Base-by-base conservation (phyloP, 352 stramenopile genomes). In the Phytopythium cucurbitacearum region DNA sequence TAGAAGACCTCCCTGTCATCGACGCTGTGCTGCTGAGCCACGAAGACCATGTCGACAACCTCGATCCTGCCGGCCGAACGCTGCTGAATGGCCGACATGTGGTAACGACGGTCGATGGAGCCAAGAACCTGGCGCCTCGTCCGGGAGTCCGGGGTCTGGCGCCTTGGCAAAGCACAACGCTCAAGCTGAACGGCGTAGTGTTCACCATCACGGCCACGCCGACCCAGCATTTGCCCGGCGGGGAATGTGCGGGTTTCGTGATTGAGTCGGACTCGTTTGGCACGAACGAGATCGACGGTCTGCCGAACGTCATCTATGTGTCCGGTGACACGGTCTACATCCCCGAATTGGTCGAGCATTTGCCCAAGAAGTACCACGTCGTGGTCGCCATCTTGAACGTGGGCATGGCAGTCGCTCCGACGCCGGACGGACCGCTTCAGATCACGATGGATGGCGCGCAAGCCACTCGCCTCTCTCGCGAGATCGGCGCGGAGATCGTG, bases 191-290 rank as follows among this genome's bases (percentile, higher is more conserved):
- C 16, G 65, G 65, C 32, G 67, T 71, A 34, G 21, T 53, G 35
- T 79, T 79, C 45, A 72, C 62, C 12, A 65, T 79, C 58, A 78
- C 69, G 15, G 62, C 55, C 13, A 75, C 65, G n/a, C 69, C 65
- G 36, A 73, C 65, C 15, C 40, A 71, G 13, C 69, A 78, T 35
- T 39, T 75, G 0, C 59, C 62, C 36, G 65, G 59, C 5, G 65
- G 63, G 16, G 56, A 78, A 36, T 69, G 56, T 48, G 68, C 54
- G 11, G 69, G 69, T 9, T 78, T 78, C 28, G 59, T 74, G 41
- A 56, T 74, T 46, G 59, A 78, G 48, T 59, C 60, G 2, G 45
- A 60, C 1, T 62, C 65, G 35, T 75, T 78, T 15, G 62, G 69
- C 33, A 46, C 61, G 15, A 65, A 63, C 34, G 48, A 58, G 2